These are phyloP conservation scores for Geranium incanum DNA, from an alignment of 441 rosid species.

Conservation along the genomic window DNA sequence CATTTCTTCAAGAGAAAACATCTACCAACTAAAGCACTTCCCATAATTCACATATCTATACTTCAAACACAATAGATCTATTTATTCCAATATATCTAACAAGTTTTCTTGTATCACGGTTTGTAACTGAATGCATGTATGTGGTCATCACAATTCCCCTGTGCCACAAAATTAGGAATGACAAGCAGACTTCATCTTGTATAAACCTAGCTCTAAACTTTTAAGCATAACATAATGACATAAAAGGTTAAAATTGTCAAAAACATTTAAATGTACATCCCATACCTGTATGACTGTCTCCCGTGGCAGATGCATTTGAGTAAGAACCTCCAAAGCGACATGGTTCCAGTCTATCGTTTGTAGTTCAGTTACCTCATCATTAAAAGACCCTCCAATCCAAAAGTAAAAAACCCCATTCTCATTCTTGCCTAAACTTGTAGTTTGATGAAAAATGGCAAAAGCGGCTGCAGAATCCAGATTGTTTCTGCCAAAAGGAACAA, in stretches of 20 bases:
- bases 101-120: background rate
- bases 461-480: constrained; percentile 60
- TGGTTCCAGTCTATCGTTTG: constrained; percentile 51
- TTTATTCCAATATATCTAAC: background rate
- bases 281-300: constrained; percentile 62
- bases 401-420: constrained; percentile 49
- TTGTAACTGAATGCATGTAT: background rate
- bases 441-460: constrained; percentile 43
- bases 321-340: constrained; percentile 47
- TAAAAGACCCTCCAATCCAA: constrained; percentile 77
- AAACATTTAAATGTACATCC: constrained; percentile 13
- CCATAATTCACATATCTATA: background rate
- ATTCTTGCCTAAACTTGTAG: constrained; percentile 34
- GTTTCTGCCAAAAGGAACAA: constrained; percentile 33
- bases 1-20: background rate
- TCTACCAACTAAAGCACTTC: background rate
- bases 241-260: background rate
- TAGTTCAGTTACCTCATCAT: constrained; percentile 24
- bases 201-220: background rate
- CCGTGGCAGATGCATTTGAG: constrained; percentile 50
- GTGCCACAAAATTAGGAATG: background rate
- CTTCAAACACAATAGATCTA: background rate
- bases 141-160: background rate
- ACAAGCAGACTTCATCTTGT: background rate
- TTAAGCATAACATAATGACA: background rate